Evolutionary conservation across 306 rosid species (phyloP).

Genomic region (Vigna unguiculata): DNA sequence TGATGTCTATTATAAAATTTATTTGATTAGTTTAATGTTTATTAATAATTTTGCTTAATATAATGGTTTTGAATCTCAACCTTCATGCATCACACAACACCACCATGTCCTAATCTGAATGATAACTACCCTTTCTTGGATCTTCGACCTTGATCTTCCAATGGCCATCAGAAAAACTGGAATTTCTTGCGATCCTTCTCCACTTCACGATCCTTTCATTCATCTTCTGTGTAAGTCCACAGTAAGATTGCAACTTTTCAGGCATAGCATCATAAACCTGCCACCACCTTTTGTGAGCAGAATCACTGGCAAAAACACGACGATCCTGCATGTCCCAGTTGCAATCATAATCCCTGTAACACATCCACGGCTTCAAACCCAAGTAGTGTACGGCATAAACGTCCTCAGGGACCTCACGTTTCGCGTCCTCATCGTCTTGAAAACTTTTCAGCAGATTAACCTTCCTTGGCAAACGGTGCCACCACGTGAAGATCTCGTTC

Average conservation of each 20-base stretch:
- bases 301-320: constrained; percentile 63
- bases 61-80: too few species aligned
- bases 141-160: constrained; percentile 70
- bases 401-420: constrained; percentile 34
- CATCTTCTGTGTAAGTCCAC: constrained; percentile 66
- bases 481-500: constrained; percentile 81
- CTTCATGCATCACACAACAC: neutral
- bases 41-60: too few species aligned
- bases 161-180: constrained; percentile 56
- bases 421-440: neutral
- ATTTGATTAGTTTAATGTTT: too few species aligned
- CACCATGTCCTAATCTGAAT: neutral
- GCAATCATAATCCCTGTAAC: constrained; percentile 92
- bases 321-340: constrained; percentile 68
- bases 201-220: constrained; percentile 46
- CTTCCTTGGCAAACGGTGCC: constrained; percentile 75
- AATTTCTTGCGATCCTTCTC: constrained; percentile 57
- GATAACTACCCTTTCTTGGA: constrained; percentile 47
- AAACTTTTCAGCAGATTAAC: constrained; percentile 57
- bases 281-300: constrained; percentile 80
- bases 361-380: constrained; percentile 93
- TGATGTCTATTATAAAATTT: too few species aligned
- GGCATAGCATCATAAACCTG: constrained; percentile 73
- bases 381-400: constrained; percentile 64
- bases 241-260: constrained; percentile 48